These are phyloP conservation scores for Xylaria flabelliformis DNA, from an alignment of 495 filamentous ascomycete genomes.

Conservation along the genomic window DNA sequence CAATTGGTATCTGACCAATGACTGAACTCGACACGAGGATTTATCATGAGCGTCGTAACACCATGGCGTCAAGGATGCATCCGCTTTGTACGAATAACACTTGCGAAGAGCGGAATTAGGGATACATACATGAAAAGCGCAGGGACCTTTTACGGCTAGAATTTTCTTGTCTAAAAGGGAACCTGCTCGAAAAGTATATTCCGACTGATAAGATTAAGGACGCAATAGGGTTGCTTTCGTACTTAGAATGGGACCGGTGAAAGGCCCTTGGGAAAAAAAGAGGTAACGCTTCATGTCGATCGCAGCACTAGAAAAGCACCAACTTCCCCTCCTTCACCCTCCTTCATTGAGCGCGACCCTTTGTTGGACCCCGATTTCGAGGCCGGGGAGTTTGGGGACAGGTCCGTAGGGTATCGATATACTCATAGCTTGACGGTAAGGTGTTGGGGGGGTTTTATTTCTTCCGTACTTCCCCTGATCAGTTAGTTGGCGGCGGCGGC, in stretches of 20 bases:
- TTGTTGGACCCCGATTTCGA: not conserved
- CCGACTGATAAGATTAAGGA: slow-evolving; percentile 1
- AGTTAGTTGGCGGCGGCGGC: slow-evolving; percentile 6
- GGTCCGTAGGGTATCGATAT: not conserved
- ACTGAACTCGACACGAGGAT: not conserved
- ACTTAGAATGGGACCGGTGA: slow-evolving; percentile 22
- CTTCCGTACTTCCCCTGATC: not conserved
- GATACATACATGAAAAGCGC: not conserved
- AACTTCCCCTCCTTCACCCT: slow-evolving; percentile 23
- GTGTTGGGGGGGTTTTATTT: not conserved
- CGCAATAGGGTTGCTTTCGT: slow-evolving; percentile 24
- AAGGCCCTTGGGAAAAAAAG: not conserved
- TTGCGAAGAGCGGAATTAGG: not conserved
- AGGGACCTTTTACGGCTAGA: not conserved
- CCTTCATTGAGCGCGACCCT: slow-evolving; percentile 6
- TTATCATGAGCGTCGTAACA: slow-evolving; percentile 8
- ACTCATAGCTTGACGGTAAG: not conserved
- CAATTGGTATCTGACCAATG: not conserved
- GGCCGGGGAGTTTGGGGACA: not conserved
- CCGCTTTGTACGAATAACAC: not conserved
- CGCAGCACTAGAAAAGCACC: slow-evolving; percentile 1
- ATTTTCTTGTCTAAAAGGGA: not conserved
- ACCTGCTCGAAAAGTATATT: not conserved
- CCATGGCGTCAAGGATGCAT: not conserved
- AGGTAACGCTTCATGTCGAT: slow-evolving; percentile 15